Evolutionary conservation across 2,329 filamentous ascomycete species (phyloP).

Genomic region (Botrytis tulipae): DNA sequence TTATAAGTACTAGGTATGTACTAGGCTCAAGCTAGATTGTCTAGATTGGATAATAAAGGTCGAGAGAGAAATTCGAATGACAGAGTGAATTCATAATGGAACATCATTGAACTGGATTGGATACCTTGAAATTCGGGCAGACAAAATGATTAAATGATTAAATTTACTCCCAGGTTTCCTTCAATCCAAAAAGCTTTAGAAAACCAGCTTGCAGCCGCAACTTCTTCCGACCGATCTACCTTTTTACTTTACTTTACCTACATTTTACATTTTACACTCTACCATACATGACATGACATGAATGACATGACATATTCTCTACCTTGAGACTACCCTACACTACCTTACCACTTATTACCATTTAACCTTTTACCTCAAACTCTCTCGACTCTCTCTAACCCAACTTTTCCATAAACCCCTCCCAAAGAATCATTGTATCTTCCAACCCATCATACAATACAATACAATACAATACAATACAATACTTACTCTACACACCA

Average conservation of each 20-base stretch:
- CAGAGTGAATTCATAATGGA: neutral
- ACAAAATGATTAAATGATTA: neutral
- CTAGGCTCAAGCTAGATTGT: neutral
- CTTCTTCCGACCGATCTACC: slow-evolving; percentile 13
- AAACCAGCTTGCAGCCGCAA: slow-evolving; percentile 8
- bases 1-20: too few relatives aligned
- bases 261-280: too few relatives aligned
- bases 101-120: neutral
- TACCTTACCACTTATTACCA: neutral
- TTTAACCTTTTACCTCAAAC: neutral
- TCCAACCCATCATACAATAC: neutral
- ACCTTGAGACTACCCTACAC: neutral
- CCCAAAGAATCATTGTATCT: neutral
- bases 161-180: neutral
- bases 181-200: neutral
- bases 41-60: neutral
- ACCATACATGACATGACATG: too few relatives aligned
- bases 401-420: neutral
- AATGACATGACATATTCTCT: neutral
- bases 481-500: neutral
- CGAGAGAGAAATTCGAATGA: neutral
- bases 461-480: neutral
- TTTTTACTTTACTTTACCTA: neutral
- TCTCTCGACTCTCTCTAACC: neutral
- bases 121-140: neutral